Conservation (phyloP, 176 grass and related monocot species). For the Paspalum notatum region DNA sequence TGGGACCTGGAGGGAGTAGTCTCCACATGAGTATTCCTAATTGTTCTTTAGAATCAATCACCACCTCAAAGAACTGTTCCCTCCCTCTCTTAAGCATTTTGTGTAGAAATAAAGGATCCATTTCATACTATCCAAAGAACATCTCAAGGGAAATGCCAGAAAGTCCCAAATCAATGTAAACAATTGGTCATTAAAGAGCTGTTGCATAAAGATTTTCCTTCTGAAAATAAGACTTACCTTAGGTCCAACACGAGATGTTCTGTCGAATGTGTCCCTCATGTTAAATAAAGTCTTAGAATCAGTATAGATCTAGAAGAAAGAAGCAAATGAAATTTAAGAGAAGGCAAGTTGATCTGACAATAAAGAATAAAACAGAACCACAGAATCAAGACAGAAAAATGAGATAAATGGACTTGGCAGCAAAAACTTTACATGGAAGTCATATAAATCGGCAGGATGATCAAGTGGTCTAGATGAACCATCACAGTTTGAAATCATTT, state of each 20-base stretch:
- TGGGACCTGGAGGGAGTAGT: too few species aligned
- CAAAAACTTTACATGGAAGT: conserved; percentile 76
- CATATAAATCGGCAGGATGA: conserved; percentile 89
- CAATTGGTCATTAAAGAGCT: conserved; percentile 8
- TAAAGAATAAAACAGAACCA: conserved; percentile 25
- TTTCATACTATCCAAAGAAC: conserved; percentile 12
- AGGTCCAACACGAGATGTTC: conserved; percentile 63
- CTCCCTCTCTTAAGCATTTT: neutral
- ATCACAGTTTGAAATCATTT: conserved; percentile 90
- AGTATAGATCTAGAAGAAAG: conserved; percentile 70
- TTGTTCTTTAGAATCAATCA: neutral
- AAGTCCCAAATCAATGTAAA: conserved; percentile 14
- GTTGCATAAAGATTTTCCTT: conserved; percentile 12
- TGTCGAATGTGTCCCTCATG: conserved; percentile 64
- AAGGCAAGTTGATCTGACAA: neutral
- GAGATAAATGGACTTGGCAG: conserved; percentile 19
- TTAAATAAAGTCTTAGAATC: conserved; percentile 70
- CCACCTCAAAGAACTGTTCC: neutral
- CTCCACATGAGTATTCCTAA: conserved; percentile 3
- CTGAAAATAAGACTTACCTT: conserved; percentile 59
- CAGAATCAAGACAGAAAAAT: conserved; percentile 5
- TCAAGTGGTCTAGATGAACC: conserved; percentile 68
- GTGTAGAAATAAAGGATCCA: neutral
- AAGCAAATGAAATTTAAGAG: neutral
- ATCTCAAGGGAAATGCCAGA: neutral